These are phyloP conservation scores for Colletotrichum salicis DNA, from an alignment of 2,329 filamentous ascomycete species.

Conservation along the genomic window DNA sequence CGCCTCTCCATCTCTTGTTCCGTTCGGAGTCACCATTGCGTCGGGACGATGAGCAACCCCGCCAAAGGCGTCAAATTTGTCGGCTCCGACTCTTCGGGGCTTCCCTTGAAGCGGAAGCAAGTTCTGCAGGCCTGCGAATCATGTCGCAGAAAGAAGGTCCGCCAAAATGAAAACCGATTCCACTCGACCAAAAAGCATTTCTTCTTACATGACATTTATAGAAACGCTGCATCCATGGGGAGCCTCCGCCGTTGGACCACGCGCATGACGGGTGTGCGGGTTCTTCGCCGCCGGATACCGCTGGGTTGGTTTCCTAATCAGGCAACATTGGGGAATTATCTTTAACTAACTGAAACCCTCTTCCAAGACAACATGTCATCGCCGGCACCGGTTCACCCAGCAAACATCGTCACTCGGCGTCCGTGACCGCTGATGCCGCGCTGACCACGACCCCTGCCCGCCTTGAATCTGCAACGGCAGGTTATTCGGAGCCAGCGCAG, in stretches of 20 bases:
- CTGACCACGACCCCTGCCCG: constrained; percentile 7
- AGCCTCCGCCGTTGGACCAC: constrained; percentile 38
- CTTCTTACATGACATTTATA: constrained; percentile 46
- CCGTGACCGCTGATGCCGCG: neutral
- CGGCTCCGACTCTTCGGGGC: constrained; percentile 62
- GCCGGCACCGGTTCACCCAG: constrained; percentile 5
- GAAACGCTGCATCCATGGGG: constrained; percentile 58
- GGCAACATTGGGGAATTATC: constrained; percentile 8
- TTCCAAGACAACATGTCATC: neutral
- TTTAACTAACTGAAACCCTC: constrained; percentile 7
- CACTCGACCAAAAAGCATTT: neutral
- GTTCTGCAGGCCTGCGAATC: constrained; percentile 66
- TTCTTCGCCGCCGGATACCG: constrained; percentile 11
- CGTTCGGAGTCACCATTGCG: constrained; percentile 5
- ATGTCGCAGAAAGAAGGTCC: constrained; percentile 66
- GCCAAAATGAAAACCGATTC: constrained; percentile 4
- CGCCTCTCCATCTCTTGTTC: neutral
- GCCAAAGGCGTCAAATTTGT: constrained; percentile 63
- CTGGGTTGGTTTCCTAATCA: constrained; percentile 32
- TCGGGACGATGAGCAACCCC: constrained; percentile 32
- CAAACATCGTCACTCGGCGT: constrained; percentile 17
- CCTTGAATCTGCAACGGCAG: constrained; percentile 13
- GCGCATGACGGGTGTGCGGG: constrained; percentile 14
- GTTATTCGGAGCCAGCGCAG: constrained; percentile 12
- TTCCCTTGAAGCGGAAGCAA: constrained; percentile 69